These are phyloP conservation scores for Eutrema yunnanense DNA, from an alignment of 345 rosid species.

Conservation along the genomic window DNA sequence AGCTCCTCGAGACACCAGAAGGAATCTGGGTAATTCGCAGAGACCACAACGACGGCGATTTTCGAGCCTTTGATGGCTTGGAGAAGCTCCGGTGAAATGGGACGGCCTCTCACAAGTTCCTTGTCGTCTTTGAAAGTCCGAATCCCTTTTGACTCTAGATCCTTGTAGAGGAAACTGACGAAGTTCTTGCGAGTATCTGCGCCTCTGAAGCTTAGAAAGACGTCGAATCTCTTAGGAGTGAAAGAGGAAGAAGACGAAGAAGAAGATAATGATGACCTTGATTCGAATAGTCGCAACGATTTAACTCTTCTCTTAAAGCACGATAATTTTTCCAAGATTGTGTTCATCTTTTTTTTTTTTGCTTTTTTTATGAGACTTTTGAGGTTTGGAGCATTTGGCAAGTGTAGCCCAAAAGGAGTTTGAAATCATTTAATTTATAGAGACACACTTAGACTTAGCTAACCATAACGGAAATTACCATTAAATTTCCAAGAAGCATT, in stretches of 20 bases:
- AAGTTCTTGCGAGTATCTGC: slow-evolving; percentile 29
- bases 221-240: slow-evolving; percentile 15
- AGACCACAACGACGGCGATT: slow-evolving; percentile 30
- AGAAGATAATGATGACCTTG: slow-evolving; percentile 17
- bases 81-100: slow-evolving; percentile 23
- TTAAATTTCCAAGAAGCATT: not conserved
- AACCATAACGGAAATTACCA: not conserved
- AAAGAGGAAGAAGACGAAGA: slow-evolving; percentile 17
- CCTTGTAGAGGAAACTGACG: slow-evolving; percentile 26
- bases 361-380: not conserved
- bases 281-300: slow-evolving; percentile 8
- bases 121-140: slow-evolving; percentile 25
- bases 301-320: slow-evolving; percentile 13
- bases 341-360: not conserved
- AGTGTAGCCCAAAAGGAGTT: not conserved
- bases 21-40: slow-evolving; percentile 22
- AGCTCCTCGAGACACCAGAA: slow-evolving; percentile 28
- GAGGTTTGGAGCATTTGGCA: not conserved
- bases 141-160: not conserved
- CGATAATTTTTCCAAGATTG: not conserved
- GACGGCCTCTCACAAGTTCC: slow-evolving; percentile 20
- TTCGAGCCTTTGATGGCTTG: slow-evolving; percentile 27
- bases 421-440: not conserved
- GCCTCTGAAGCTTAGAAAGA: slow-evolving; percentile 34
- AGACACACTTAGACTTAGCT: not conserved